Conservation (phyloP, 1,284 basidiomycete genomes). For the Porodaedalea pini region DNA sequence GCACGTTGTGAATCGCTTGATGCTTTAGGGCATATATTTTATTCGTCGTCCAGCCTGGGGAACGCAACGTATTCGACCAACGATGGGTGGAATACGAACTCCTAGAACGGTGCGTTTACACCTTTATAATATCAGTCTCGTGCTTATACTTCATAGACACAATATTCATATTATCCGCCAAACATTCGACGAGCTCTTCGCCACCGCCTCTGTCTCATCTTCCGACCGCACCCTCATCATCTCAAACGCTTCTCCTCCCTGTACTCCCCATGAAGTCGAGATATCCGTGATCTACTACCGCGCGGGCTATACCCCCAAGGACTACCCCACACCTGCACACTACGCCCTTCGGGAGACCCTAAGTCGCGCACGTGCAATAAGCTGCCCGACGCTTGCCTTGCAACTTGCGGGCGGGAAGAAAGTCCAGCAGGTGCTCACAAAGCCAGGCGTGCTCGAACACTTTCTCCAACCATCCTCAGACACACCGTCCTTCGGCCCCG, state of each 20-base stretch:
- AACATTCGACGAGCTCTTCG: constrained; percentile 67
- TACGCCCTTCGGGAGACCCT: constrained; percentile 76
- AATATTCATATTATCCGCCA: constrained; percentile 70
- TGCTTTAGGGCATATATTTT: constrained; percentile 64
- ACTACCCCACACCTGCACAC: constrained; percentile 61
- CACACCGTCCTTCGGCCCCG: constrained; percentile 30
- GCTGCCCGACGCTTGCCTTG: constrained; percentile 87
- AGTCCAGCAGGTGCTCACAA: constrained; percentile 86
- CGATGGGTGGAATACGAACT: constrained; percentile 85
- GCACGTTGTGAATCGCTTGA: constrained; percentile 1
- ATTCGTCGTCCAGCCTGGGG: constrained; percentile 86
- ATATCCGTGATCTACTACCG: constrained; percentile 87
- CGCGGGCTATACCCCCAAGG: constrained; percentile 82
- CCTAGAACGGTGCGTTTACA: constrained; percentile 54
- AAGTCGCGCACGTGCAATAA: constrained; percentile 82
- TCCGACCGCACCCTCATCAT: constrained; percentile 41
- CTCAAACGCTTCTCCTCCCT: constrained; percentile 32
- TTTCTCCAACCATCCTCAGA: constrained; percentile 46
- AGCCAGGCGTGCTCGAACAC: constrained; percentile 68
- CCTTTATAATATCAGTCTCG: not conserved
- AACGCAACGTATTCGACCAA: constrained; percentile 98
- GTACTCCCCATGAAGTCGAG: constrained; percentile 41
- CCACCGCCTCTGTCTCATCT: constrained; percentile 46
- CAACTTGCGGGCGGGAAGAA: constrained; percentile 97
- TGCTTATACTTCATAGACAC: constrained; percentile 46